A percentile compares a stretch with the other conserved stretches of the same genome.
phyloP scores from a whole-genome alignment of 2,329 filamentous ascomycete species.

The Blumeria hordei region DNA sequence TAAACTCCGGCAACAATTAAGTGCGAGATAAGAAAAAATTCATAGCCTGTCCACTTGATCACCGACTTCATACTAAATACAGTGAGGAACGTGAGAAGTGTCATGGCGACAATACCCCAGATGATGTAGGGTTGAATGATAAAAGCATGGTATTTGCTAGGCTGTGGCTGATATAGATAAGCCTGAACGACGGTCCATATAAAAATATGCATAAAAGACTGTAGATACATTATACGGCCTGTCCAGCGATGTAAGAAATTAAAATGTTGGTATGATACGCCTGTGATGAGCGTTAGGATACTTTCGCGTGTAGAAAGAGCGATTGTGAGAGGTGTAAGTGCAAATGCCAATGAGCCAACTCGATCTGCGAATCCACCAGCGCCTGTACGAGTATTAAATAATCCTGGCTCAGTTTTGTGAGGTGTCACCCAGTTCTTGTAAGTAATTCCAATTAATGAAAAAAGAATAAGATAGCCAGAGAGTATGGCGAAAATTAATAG shows the following conservation, averaged over 20 bases:
- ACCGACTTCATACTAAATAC: conserved; percentile 31
- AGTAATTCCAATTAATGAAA: conserved; percentile 39
- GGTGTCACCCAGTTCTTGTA: conserved; percentile 50
- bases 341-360: conserved; percentile 46
- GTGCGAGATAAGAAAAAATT: conserved; percentile 53
- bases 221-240: conserved; percentile 46
- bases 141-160: conserved; percentile 28
- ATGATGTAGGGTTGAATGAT: conserved; percentile 43
- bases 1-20: conserved; percentile 52
- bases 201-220: conserved; percentile 44
- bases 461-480: conserved; percentile 37
- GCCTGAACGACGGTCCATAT: conserved; percentile 44
- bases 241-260: conserved; percentile 58
- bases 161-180: conserved; percentile 47
- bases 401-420: not conserved
- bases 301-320: conserved; percentile 45
- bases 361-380: conserved; percentile 47
- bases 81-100: conserved; percentile 35
- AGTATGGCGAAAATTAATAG: conserved; percentile 34
- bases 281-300: conserved; percentile 42
- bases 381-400: conserved; percentile 38
- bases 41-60: conserved; percentile 46
- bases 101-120: conserved; percentile 47
- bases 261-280: conserved; percentile 53
- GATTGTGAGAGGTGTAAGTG: conserved; percentile 45